Base-by-base conservation (phyloP, 257 asterid species). In the Solanum gracilifrons region DNA sequence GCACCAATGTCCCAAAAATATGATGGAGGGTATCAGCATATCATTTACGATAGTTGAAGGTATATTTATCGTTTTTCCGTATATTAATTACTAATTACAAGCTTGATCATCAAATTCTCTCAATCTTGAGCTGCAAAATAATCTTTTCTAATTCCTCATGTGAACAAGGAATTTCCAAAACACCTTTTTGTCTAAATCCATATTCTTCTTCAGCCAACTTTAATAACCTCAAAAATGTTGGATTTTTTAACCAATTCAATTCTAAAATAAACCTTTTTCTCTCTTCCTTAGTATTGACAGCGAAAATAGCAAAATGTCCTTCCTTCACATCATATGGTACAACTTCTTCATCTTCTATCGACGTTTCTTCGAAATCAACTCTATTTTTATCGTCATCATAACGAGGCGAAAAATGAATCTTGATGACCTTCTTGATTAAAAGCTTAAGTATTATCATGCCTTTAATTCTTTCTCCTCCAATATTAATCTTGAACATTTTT, bases 261-360 rank as follows among this genome's bases (percentile, higher is more conserved):
- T 72, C 72, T 29, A 86, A 58, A 46, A 86, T 37, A 86, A 86
- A 86, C 84, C 84, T 72, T 60, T 46, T 75, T 46, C 66, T 72
- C 4, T 41, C 35, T 2, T 39, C 35, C 87, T 90, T 85, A 6
- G 83, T 85, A 77, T 85, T 90, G 75, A 80, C 89, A 0, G 90
- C 90, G 8, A 87, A 41, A 85, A 90, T 88, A 51, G 85, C 90
- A 85, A 90, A 89, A 48, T 90, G 89, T 85, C 92, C 92, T 90
- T 82, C 90, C 86, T 89, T 90, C 27, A 89, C 89, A 58, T 90
- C 90, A n/a, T 73, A 89, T 13, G 91, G 89, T 73, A 88, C 55
- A 77, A 29, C 29, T 58, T 64, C 85, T 13, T 35, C 66, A 32
- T 36, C 23, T 8, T 37, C 60, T 76, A 7, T 76, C 33, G 16